Evolutionary conservation across 345 rosid species (phyloP).

Genomic region (Salix suchowensis): DNA sequence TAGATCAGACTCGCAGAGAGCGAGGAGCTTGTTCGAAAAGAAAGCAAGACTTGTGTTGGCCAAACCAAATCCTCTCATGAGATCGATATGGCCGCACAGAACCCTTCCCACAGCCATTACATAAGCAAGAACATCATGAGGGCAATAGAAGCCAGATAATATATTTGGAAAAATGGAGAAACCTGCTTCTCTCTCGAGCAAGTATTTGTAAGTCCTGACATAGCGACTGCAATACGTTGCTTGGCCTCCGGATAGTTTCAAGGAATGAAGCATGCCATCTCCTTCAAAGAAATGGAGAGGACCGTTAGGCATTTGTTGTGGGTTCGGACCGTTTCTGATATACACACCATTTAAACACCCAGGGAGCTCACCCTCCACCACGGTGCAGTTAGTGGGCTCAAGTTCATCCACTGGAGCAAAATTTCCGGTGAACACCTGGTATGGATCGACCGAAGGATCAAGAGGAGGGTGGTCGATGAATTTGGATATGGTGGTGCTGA

Average conservation of each 20-base stretch:
- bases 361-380: slow-evolving; percentile 21
- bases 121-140: background rate
- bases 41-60: slow-evolving; percentile 21
- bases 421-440: background rate
- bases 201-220: slow-evolving; percentile 25
- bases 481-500: background rate
- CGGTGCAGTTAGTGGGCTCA: background rate
- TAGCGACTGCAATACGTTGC: background rate
- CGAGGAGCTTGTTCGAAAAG: slow-evolving; percentile 6
- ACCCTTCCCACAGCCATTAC: background rate
- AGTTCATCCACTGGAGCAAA: background rate
- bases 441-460: background rate
- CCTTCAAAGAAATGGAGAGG: slow-evolving; percentile 29
- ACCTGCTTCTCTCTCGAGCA: slow-evolving; percentile 12
- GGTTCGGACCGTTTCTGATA: slow-evolving; percentile 26
- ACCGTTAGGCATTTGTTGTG: slow-evolving; percentile 6
- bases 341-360: background rate
- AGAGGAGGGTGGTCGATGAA: background rate
- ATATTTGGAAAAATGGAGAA: slow-evolving; percentile 15
- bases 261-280: slow-evolving; percentile 3
- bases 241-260: background rate
- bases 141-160: slow-evolving; percentile 9
- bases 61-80: slow-evolving; percentile 13
- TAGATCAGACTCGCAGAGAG: slow-evolving; percentile 20
- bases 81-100: slow-evolving; percentile 5